These are phyloP conservation scores for grape (Vitis vinifera) DNA, from an alignment of 164 flowering plant species.

Conservation along the genomic window ASM3070453v1 NC_081810.1:3738501-3739000, in stretches of 20 bases:
- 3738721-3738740: conserved; percentile 75
- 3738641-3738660: no score
- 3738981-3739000: background rate
- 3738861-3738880: no score
- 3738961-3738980: no score
- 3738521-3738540: conserved; percentile 86
- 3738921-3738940: no score
- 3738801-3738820: no score
- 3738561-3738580: conserved; percentile 96
- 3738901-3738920: no score
- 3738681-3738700: conserved; percentile 91
- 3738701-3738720: conserved; percentile 84
- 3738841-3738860: no score
- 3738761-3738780: conserved; percentile 53
- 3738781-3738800: background rate
- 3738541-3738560: conserved; percentile 89
- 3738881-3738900: no score
- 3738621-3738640: no score
- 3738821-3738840: no score
- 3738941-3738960: no score
- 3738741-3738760: conserved; percentile 80
- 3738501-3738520: conserved; percentile 74
- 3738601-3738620: background rate
- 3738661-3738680: conserved; percentile 35
- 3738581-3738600: conserved; percentile 59